These are phyloP conservation scores for Leishmania tarentolae DNA, from an alignment of 208 protist genomes.

Conservation along the genomic window DNA sequence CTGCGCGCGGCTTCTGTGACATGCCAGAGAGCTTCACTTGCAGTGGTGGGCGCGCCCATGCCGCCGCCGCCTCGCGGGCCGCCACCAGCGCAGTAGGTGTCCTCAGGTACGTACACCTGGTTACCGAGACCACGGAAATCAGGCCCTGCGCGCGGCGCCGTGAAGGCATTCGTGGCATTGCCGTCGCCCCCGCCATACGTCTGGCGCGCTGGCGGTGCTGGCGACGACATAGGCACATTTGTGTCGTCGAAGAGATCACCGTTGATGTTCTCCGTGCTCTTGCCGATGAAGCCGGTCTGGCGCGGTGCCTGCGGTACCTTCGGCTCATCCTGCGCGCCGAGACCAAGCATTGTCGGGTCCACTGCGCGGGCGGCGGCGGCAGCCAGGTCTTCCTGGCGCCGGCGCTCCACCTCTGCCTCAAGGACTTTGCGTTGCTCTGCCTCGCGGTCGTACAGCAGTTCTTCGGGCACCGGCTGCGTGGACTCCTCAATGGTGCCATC, in stretches of 20 bases:
- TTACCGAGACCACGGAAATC: slow-evolving; percentile 73
- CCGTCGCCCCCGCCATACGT: not conserved
- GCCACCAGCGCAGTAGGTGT: not conserved
- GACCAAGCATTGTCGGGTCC: slow-evolving; percentile 23
- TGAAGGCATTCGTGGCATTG: slow-evolving; percentile 19
- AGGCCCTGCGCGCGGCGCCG: slow-evolving; percentile 38
- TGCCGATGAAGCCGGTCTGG: slow-evolving; percentile 34
- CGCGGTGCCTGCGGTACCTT: slow-evolving; percentile 19
- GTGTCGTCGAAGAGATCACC: slow-evolving; percentile 36
- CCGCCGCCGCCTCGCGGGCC: slow-evolving; percentile 8
- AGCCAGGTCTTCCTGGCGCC: slow-evolving; percentile 27
- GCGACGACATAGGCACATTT: slow-evolving; percentile 8
- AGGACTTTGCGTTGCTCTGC: slow-evolving; percentile 31
- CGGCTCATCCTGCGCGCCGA: not conserved
- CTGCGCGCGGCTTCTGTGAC: slow-evolving; percentile 53
- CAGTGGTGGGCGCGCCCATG: slow-evolving; percentile 5
- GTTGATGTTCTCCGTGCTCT: slow-evolving; percentile 28
- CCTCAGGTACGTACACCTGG: slow-evolving; percentile 49
- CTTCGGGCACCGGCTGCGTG: slow-evolving; percentile 51
- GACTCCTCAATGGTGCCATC: slow-evolving; percentile 57
- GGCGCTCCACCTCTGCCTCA: slow-evolving; percentile 40
- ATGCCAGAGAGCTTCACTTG: slow-evolving; percentile 59
- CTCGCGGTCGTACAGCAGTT: slow-evolving; percentile 54
- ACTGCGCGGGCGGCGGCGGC: slow-evolving; percentile 29
- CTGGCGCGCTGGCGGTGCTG: slow-evolving; percentile 4